Evolutionary conservation across 2,329 filamentous ascomycete genomes (phyloP).

Genomic region (Colletotrichum aenigma): DNA sequence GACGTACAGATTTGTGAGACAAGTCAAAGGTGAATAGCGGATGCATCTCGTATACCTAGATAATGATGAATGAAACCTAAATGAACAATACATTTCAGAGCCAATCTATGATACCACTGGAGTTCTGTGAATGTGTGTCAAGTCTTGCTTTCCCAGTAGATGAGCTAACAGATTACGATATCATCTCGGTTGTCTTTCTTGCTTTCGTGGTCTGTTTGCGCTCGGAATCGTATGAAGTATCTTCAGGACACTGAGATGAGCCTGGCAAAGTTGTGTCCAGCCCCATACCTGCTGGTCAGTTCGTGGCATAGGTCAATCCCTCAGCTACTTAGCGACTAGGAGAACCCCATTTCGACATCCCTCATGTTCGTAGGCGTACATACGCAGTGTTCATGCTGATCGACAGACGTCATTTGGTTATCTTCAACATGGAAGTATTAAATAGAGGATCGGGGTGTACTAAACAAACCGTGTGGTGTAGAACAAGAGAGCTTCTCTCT

Average conservation of each 20-base stretch:
- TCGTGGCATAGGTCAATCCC: background rate
- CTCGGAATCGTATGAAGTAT: background rate
- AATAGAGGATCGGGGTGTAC: background rate
- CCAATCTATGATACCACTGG: background rate
- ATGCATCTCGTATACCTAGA: background rate
- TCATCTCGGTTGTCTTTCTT: background rate
- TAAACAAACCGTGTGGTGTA: background rate
- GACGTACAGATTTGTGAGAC: background rate
- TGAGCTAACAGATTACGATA: background rate
- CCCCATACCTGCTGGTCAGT: background rate
- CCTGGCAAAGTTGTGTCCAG: background rate
- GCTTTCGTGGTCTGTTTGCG: background rate
- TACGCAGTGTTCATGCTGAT: background rate
- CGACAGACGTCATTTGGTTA: background rate
- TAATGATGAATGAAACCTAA: background rate
- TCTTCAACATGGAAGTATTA: background rate
- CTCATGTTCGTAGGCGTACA: background rate
- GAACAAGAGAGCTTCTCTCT: background rate
- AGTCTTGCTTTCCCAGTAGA: background rate
- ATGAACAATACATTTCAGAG: background rate
- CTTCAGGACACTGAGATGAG: background rate
- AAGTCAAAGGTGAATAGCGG: background rate
- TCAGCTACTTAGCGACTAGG: background rate
- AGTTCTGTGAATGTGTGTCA: background rate
- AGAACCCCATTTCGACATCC: background rate